Evolutionary conservation across 2,329 filamentous ascomycete genomes (phyloP).

Genomic region (Cytospora leucostoma): DNA sequence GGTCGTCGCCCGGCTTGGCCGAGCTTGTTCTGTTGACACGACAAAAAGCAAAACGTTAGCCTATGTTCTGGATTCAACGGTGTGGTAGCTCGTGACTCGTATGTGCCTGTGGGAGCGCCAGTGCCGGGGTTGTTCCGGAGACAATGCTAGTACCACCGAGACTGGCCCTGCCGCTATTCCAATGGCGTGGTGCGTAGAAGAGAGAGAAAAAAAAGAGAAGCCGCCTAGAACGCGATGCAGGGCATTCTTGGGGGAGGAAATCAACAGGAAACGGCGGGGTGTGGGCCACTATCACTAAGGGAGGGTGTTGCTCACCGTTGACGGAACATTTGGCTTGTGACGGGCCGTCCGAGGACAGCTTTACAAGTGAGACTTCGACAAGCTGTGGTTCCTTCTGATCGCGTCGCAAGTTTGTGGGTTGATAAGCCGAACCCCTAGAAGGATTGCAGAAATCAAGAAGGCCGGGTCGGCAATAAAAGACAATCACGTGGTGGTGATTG

Average conservation of each 20-base stretch:
- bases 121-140: background rate
- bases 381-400: background rate
- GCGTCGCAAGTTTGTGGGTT: background rate
- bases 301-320: conserved; percentile 23
- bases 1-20: conserved; percentile 82
- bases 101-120: background rate
- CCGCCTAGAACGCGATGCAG: background rate
- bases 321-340: conserved; percentile 25
- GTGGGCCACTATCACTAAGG: background rate
- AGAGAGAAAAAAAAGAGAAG: background rate
- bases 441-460: conserved; percentile 20
- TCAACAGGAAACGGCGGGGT: background rate
- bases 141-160: background rate
- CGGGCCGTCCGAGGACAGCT: conserved; percentile 8
- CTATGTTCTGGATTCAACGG: conserved; percentile 3
- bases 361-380: background rate
- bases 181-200: background rate
- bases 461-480: conserved; percentile 4
- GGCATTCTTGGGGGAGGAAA: background rate
- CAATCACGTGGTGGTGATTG: conserved; percentile 20
- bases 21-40: conserved; percentile 63
- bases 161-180: background rate
- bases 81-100: background rate
- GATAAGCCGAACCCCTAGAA: conserved; percentile 12
- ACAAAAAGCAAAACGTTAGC: conserved; percentile 8